Evolutionary conservation across 768 basidiomycete species (phyloP).

Genomic region (Tulasnella sp.): DNA sequence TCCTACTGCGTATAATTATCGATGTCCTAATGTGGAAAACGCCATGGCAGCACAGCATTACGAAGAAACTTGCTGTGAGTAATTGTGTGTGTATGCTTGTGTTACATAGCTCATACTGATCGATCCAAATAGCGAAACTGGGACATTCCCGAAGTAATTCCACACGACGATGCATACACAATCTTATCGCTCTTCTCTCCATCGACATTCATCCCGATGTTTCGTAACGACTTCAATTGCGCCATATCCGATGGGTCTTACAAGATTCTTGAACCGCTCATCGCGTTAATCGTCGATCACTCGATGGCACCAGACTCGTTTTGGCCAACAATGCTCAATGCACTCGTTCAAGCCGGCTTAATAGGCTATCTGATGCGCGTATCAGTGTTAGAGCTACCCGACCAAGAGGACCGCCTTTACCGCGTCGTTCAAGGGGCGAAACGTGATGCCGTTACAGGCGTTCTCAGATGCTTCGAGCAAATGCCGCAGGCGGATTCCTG

Average conservation of each 20-base stretch:
- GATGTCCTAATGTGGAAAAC: not conserved
- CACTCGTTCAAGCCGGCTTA: not conserved
- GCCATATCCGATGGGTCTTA: too few relatives aligned
- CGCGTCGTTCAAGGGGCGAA: too few relatives aligned
- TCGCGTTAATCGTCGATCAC: not conserved
- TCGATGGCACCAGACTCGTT: not conserved
- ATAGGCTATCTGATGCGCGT: not conserved
- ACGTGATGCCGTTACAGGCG: not conserved
- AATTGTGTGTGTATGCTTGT: too few relatives aligned
- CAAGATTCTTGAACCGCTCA: not conserved
- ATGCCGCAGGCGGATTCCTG: not conserved
- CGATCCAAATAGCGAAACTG: not conserved
- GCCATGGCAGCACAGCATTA: not conserved
- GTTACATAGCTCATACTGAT: too few relatives aligned
- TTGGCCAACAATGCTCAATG: constrained; percentile 2
- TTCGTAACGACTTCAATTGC: not conserved
- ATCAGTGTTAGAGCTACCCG: too few relatives aligned
- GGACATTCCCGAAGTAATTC: not conserved
- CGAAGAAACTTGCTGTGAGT: not conserved
- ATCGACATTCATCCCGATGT: not conserved
- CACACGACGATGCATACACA: not conserved
- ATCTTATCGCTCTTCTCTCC: not conserved
- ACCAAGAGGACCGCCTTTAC: not conserved
- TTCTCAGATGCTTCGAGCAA: not conserved
- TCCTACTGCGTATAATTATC: too few relatives aligned